Evolutionary conservation across 2,329 filamentous ascomycete species (phyloP), one percentile per base, ranked within the genome.

Genomic region (Sporothrix curviconia): DNA sequence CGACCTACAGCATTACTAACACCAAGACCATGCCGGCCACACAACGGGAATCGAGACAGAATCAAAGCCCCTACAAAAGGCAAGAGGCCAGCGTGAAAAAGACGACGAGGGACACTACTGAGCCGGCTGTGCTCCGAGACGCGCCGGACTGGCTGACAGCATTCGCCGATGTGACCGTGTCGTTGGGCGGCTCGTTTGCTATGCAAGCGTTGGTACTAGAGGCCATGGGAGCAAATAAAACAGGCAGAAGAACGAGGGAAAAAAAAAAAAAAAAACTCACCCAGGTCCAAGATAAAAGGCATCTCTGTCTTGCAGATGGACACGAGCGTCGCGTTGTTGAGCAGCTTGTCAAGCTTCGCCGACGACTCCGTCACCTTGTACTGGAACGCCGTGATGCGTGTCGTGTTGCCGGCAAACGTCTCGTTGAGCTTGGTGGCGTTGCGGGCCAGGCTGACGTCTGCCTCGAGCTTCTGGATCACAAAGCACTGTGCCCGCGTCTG

Each of bases 381-480:
- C 67, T 72, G 66, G 66, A 70, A 68, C 40, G 56, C 63, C 37
- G 65, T 64, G 40, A 70, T 66, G 65, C 69, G 70, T 58, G 67
- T 69, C n/a, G 67, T 59, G 59, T 74, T 69, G 50, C 64, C 64
- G 19, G 72, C 63, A 60, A 72, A 70, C 63, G 70, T 69, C 47
- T 62, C 59, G 17, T 65, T 61, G 14, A 72, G 64, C 7, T 61
- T 63, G 19, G 69, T 71, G 24, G 65, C 61, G 63, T 73, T 72
- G 47, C 58, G 56, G 17, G 66, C 67, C 7, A 61, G 32, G 22
- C 56, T 62, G 40, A 66, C 58, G 34, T 59, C 51, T 61, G 63
- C 63, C 57, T 59, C 52, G 40, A 66, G 57, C 52, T 46, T 43
- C 36, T 55, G 44, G 59, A 67, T 62, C 25, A 28, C 14, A 25